A percentile compares a stretch with the other conserved stretches of the same genome.
Conservation (phyloP, 306 rosid genomes). For the Quercus cerris region DNA sequence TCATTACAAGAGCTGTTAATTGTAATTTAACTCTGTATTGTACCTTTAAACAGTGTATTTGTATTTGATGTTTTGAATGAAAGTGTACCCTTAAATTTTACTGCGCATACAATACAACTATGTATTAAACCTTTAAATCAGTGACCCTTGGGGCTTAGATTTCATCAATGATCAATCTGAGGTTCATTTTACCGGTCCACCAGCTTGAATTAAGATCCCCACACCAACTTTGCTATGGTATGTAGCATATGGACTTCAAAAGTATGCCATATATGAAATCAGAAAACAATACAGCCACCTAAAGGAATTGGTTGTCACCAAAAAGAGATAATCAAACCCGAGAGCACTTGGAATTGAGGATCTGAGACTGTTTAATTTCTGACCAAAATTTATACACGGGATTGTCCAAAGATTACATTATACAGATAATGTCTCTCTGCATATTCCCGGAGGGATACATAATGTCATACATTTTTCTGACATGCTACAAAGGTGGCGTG, state of each 20-base stretch:
- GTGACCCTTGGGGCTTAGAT: background rate
- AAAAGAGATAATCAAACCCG: background rate
- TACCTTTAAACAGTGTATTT: too few relatives aligned
- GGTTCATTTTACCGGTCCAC: background rate
- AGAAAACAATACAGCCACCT: background rate
- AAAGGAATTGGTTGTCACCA: background rate
- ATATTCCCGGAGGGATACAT: background rate
- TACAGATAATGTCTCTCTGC: background rate
- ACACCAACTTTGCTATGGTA: background rate
- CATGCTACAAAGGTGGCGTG: background rate
- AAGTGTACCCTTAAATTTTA: too few relatives aligned
- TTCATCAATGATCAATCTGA: background rate
- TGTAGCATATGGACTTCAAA: background rate
- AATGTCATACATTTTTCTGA: background rate
- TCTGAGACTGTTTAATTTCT: background rate
- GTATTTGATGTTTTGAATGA: background rate
- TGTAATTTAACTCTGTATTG: background rate
- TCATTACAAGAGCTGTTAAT: background rate
- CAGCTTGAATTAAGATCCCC: background rate
- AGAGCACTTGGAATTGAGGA: background rate
- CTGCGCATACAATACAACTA: too few relatives aligned
- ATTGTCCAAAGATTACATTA: too few relatives aligned
- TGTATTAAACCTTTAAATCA: background rate
- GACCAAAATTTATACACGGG: background rate
- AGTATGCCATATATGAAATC: background rate